Conservation (phyloP, 2,329 filamentous ascomycete species). For the Penicillium fuscoglaucum region DNA sequence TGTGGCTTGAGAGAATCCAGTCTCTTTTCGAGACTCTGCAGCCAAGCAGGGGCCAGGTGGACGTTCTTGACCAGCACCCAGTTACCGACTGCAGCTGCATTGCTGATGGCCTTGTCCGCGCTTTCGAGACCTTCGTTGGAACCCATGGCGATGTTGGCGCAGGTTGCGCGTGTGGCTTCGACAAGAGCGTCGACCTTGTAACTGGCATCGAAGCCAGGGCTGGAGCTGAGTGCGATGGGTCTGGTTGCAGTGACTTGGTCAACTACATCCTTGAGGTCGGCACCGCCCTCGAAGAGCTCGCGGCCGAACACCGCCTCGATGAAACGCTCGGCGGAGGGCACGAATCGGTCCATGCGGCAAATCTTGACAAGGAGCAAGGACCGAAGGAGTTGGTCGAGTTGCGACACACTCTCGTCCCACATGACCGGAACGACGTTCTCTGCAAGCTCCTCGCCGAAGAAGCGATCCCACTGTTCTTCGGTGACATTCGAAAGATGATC, state of each 20-base stretch:
- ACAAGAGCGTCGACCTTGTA: constrained; percentile 98
- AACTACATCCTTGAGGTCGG: constrained; percentile 83
- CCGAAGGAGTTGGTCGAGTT: constrained; percentile 73
- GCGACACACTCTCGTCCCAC: constrained; percentile 65
- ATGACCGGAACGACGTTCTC: constrained; percentile 78
- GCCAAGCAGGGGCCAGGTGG: constrained; percentile 90
- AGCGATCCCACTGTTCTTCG: constrained; percentile 71
- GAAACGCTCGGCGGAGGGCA: constrained; percentile 90
- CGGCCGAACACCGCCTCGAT: constrained; percentile 81
- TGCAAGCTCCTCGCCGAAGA: constrained; percentile 81
- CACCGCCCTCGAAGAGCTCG: constrained; percentile 76
- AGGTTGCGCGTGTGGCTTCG: constrained; percentile 75
- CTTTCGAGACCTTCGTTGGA: constrained; percentile 90
- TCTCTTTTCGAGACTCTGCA: constrained; percentile 95
- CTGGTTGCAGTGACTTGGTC: constrained; percentile 78
- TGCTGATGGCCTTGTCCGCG: constrained; percentile 92
- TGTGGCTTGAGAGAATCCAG: constrained; percentile 95
- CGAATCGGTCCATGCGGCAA: constrained; percentile 92
- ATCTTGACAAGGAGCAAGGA: constrained; percentile 91
- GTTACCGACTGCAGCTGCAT: constrained; percentile 84
- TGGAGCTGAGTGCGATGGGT: constrained; percentile 89
- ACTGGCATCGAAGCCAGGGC: constrained; percentile 93
- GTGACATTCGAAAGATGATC: constrained; percentile 65
- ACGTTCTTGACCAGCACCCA: constrained; percentile 99
- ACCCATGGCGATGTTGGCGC: constrained; percentile 98